Percentiles rank a stretch among this genome's conserved stretches.
Evolutionary conservation across 2,329 filamentous ascomycete genomes (phyloP).

Genomic region (Talaromyces sp.): DNA sequence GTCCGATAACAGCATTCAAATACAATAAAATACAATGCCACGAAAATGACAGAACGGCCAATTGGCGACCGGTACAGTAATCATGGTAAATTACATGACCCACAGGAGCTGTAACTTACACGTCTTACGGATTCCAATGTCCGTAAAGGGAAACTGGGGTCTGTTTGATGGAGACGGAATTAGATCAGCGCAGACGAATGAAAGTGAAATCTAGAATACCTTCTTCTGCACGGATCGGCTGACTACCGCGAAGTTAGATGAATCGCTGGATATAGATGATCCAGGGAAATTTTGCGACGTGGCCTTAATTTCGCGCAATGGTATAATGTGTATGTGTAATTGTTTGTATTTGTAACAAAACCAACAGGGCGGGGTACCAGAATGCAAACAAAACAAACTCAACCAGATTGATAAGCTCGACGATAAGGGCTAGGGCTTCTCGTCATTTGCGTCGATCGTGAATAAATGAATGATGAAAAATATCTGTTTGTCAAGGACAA

Average conservation of each 20-base stretch:
- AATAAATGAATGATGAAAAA: no score
- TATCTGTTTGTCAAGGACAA: no score
- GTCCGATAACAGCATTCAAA: neutral
- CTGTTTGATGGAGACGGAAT: neutral
- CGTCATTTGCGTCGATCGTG: no score
- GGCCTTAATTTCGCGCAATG: neutral
- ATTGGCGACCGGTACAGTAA: neutral
- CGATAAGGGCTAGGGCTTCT: neutral
- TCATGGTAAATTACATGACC: neutral
- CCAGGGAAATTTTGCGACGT: neutral
- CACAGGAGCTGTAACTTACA: neutral
- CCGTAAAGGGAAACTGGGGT: neutral
- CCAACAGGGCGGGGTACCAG: neutral
- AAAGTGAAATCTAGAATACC: neutral
- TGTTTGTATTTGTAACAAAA: neutral
- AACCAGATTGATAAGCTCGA: neutral
- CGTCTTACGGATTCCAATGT: no score
- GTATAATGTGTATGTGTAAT: neutral
- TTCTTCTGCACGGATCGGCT: neutral
- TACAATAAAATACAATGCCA: neutral
- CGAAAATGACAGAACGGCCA: neutral
- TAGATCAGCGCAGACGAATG: neutral
- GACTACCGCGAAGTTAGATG: neutral
- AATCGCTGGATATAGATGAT: neutral
- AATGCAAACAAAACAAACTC: neutral